phyloP scores from a whole-genome alignment of 495 filamentous ascomycete species.

The Hypoxylon fragiforme region DNA sequence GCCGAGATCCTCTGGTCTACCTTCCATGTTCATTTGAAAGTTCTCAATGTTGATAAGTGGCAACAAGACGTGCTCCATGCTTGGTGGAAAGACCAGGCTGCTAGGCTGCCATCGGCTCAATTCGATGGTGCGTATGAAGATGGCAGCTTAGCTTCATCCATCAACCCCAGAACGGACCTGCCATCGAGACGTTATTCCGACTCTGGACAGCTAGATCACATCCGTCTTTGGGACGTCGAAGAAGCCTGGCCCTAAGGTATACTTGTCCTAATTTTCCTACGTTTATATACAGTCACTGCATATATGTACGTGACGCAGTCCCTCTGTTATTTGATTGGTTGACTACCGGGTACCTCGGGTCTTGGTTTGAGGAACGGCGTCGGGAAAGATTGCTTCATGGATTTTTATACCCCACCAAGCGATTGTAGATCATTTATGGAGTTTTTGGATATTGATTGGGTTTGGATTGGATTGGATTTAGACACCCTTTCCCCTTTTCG shows the following conservation, averaged over 20 bases:
- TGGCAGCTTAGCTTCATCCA: slow-evolving; percentile 25
- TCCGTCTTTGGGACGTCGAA: slow-evolving; percentile 17
- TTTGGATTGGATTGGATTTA: slow-evolving; percentile 9
- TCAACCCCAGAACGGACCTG: slow-evolving; percentile 19
- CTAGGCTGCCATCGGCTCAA: slow-evolving; percentile 21
- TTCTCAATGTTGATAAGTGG: slow-evolving; percentile 47
- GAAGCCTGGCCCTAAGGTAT: slow-evolving; percentile 13
- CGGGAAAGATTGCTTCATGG: slow-evolving; percentile 25
- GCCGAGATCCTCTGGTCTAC: slow-evolving; percentile 46
- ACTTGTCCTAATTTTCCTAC: not conserved
- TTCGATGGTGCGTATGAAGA: slow-evolving; percentile 33
- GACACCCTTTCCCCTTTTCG: not conserved
- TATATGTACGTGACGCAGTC: too few relatives aligned
- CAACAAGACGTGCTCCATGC: slow-evolving; percentile 50
- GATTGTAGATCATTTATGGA: slow-evolving; percentile 18
- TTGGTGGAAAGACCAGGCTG: slow-evolving; percentile 48
- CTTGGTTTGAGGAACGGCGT: slow-evolving; percentile 4
- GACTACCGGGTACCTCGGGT: too few relatives aligned
- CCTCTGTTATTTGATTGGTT: not conserved
- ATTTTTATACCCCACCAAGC: slow-evolving; percentile 26
- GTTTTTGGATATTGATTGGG: slow-evolving; percentile 18
- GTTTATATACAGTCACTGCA: slow-evolving; percentile 12
- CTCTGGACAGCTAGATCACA: slow-evolving; percentile 23
- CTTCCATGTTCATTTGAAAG: slow-evolving; percentile 38
- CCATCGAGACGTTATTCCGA: slow-evolving; percentile 26